Evolutionary conservation across 208 protist species (phyloP), one percentile per base, ranked within the genome.

Genomic region (Trypanosoma avium): DNA sequence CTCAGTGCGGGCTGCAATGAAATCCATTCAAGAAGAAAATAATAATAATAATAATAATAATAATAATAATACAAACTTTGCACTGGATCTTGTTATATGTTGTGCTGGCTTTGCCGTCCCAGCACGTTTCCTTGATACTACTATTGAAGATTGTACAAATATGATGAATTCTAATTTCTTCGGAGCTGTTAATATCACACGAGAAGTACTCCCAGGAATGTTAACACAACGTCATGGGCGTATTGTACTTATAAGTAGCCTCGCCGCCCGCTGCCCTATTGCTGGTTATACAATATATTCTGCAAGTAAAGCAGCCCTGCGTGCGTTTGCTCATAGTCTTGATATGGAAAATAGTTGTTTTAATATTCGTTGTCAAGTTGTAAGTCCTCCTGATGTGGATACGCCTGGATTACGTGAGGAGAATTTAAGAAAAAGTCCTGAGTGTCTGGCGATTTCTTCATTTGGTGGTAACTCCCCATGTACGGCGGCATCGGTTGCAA

Each of bases 131-230:
- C 22, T 90, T 12, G 84, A 95, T 50, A 79, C 77, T 62, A 67
- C 80, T 2, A 65, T 82, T 38, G 50, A 50, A 29, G 75, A 93
- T 36, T 86, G 77, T 1, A 54, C 76, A 53, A 36, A 66, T 32
- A 88, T 92, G 80, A 92, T 97, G 88, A 67, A 96, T 42, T 67
- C 90, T 15, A 97, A 97, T 77, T 95, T 94, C 76, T 94, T 96
- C 58, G 89, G 91, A 36, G 88, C 62, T 53, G 67, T 97, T 24
- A 54, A 79, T 45, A 47, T 93, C 43, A 54, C 82, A 45, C 84
- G 84, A 67, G 83, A 63, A 38, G 66, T 94, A 36, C 69, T 96
- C 71, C 89, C 89, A 24, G 21, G 36, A 13, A 97, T 97, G 91
- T 47, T 97, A 1, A 29, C 22, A 32, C 57, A 53, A 26, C 63